Evolutionary conservation across 2,329 filamentous ascomycete species (phyloP).

Genomic region (Penicillium sp.): DNA sequence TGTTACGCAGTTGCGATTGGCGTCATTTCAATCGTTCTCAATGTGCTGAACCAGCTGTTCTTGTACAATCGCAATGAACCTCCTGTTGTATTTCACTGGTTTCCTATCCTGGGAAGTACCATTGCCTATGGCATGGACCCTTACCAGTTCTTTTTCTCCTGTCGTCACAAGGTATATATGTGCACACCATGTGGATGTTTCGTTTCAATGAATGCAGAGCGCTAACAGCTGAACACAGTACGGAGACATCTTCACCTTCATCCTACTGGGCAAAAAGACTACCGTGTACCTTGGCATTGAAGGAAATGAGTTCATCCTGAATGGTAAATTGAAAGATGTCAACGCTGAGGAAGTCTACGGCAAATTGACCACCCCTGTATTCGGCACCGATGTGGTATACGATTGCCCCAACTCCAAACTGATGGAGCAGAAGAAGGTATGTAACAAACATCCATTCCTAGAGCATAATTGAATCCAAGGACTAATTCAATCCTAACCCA

Average conservation of each 20-base stretch:
- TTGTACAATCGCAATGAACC: slow-evolving; percentile 78
- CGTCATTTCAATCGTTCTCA: slow-evolving; percentile 66
- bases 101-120: slow-evolving; percentile 61
- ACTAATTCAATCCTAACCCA: slow-evolving; percentile 7
- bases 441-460: background rate
- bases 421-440: slow-evolving; percentile 93
- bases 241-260: slow-evolving; percentile 88
- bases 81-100: slow-evolving; percentile 78
- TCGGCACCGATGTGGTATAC: slow-evolving; percentile 85
- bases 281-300: slow-evolving; percentile 81
- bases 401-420: slow-evolving; percentile 90
- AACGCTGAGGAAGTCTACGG: slow-evolving; percentile 90
- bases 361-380: slow-evolving; percentile 71
- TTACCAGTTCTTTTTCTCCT: slow-evolving; percentile 77
- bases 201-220: background rate
- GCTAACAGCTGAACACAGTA: slow-evolving; percentile 58
- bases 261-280: slow-evolving; percentile 84
- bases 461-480: background rate
- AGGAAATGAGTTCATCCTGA: slow-evolving; percentile 91
- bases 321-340: slow-evolving; percentile 87
- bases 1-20: slow-evolving; percentile 46
- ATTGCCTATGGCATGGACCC: slow-evolving; percentile 60
- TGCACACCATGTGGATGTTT: background rate
- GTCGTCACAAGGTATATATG: slow-evolving; percentile 69
- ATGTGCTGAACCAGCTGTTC: slow-evolving; percentile 75